phyloP scores from a whole-genome alignment of 352 stramenopile species.

The Phytophthora citricola region DNA sequence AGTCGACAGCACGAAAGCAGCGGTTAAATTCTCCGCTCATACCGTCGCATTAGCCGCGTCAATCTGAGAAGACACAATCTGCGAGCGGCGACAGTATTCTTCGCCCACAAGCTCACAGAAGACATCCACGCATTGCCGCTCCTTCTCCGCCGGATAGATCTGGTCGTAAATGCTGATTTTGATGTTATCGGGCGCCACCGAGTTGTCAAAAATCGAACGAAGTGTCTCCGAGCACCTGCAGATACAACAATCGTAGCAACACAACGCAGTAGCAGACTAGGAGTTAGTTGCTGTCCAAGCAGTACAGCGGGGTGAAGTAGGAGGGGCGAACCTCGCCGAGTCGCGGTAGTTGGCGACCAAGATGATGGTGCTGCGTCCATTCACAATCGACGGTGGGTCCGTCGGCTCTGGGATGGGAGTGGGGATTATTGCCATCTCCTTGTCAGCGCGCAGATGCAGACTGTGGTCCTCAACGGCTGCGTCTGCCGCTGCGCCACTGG shows the following conservation, averaged over 20 bases:
- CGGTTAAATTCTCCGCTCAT: background rate
- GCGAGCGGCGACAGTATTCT: slow-evolving; percentile 54
- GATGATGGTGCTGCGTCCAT: slow-evolving; percentile 76
- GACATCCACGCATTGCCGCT: slow-evolving; percentile 65
- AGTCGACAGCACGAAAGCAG: slow-evolving; percentile 5
- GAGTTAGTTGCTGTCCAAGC: background rate
- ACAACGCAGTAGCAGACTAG: slow-evolving; percentile 5
- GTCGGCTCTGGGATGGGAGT: slow-evolving; percentile 20
- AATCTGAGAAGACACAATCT: slow-evolving; percentile 77
- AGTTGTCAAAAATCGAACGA: slow-evolving; percentile 80
- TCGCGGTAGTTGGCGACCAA: slow-evolving; percentile 87
- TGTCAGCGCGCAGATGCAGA: slow-evolving; percentile 37
- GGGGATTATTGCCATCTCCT: slow-evolving; percentile 12
- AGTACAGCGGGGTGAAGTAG: background rate
- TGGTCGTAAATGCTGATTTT: slow-evolving; percentile 76
- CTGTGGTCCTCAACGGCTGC: slow-evolving; percentile 37
- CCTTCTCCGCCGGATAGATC: slow-evolving; percentile 73
- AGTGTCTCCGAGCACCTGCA: slow-evolving; percentile 76
- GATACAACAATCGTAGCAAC: background rate
- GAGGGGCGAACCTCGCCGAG: slow-evolving; percentile 50
- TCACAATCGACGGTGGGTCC: slow-evolving; percentile 48
- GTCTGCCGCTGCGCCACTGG: slow-evolving; percentile 38
- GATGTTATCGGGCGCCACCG: slow-evolving; percentile 59
- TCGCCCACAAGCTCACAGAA: slow-evolving; percentile 79
- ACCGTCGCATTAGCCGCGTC: slow-evolving; percentile 75